Conservation (phyloP, 2,329 filamentous ascomycete species). For the Cercospora nicotianae region DNA sequence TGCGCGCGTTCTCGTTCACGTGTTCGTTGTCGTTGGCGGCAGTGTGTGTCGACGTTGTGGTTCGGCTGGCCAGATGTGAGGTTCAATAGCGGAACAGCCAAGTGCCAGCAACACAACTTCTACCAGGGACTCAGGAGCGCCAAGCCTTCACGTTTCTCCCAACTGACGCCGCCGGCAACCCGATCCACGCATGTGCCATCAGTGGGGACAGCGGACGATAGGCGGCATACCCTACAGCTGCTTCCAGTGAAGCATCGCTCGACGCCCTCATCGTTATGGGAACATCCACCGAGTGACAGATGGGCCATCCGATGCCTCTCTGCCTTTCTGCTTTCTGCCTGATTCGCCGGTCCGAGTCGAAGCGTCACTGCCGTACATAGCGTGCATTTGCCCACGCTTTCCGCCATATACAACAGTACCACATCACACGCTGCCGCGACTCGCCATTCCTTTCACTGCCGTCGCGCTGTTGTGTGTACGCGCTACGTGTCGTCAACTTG, state of each 20-base stretch:
- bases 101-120: constrained; percentile 2
- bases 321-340: neutral
- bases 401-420: neutral
- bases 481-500: neutral
- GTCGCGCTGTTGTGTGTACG: neutral
- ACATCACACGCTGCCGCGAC: neutral
- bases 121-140: neutral
- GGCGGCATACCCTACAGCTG: neutral
- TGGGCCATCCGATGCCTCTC: neutral
- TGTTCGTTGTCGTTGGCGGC: neutral
- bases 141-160: neutral
- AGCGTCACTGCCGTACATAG: neutral
- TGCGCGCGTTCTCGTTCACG: neutral
- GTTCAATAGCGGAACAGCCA: constrained; percentile 5
- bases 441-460: neutral
- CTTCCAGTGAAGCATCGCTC: neutral
- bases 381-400: neutral
- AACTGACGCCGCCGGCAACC: neutral
- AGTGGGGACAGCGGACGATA: neutral
- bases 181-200: neutral
- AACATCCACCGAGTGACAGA: neutral
- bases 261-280: neutral
- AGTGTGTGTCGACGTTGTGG: neutral
- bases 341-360: neutral
- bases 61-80: neutral